A percentile compares a stretch with the other conserved stretches of the same genome.
Evolutionary conservation across 768 basidiomycete genomes (phyloP).

Genomic region (Leccinum rimulosum): DNA sequence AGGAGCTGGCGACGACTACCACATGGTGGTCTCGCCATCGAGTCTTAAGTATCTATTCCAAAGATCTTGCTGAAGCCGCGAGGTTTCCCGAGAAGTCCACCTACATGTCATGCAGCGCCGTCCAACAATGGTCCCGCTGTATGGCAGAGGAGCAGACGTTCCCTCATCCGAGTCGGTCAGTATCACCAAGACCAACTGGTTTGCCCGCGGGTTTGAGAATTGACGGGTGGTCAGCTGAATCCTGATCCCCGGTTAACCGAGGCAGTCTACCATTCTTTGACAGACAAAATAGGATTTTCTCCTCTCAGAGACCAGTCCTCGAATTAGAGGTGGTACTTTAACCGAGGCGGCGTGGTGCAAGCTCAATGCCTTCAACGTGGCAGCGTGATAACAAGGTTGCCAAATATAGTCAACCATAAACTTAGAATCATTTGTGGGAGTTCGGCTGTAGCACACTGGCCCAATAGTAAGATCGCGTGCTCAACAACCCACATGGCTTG

Average conservation of each 20-base stretch:
- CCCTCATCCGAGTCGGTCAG: conserved; percentile 3
- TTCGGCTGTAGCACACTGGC: not conserved
- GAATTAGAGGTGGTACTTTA: not conserved
- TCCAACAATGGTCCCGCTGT: not conserved
- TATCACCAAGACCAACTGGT: not conserved
- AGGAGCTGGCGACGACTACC: not conserved
- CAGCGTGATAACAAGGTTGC: not conserved
- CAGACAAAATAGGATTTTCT: not conserved
- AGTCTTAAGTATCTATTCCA: conserved; percentile 12
- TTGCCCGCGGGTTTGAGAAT: not conserved
- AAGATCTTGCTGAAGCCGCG: not conserved
- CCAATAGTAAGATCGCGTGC: not conserved
- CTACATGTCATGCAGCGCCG: not conserved
- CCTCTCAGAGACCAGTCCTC: not conserved
- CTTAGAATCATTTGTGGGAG: not conserved
- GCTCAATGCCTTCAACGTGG: not conserved
- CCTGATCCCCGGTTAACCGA: not conserved
- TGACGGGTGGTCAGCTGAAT: not conserved
- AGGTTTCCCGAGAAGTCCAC: not conserved
- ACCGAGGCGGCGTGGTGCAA: not conserved
- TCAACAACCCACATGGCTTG: not conserved
- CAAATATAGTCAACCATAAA: not conserved
- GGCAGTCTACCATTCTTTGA: not conserved
- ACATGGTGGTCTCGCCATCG: not conserved
- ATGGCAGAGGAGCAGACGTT: conserved; percentile 2